A percentile compares a stretch with the other conserved stretches of the same genome.
These are phyloP conservation scores for Talaromyces liani DNA, from an alignment of 495 filamentous ascomycete species.

Conservation along the genomic window DNA sequence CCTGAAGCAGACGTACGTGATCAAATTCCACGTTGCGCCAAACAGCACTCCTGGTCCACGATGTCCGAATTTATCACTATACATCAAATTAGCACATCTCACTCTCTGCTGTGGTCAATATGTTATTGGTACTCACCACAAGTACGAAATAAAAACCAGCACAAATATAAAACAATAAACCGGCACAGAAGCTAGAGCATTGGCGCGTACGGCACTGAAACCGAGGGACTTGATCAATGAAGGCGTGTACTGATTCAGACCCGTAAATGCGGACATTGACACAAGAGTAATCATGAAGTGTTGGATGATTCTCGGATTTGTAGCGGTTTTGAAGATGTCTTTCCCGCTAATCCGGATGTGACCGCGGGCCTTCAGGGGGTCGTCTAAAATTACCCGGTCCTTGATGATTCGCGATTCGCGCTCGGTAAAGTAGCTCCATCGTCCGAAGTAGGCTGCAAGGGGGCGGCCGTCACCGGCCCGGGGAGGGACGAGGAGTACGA, in stretches of 20 bases:
- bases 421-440: slow-evolving; percentile 36
- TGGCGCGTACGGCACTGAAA: slow-evolving; percentile 36
- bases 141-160: slow-evolving; percentile 33
- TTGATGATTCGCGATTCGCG: slow-evolving; percentile 35
- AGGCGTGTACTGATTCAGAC: slow-evolving; percentile 32
- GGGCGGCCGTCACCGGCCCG: slow-evolving; percentile 32
- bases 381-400: slow-evolving; percentile 35
- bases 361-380: slow-evolving; percentile 32
- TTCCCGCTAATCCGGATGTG: slow-evolving; percentile 33
- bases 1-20: slow-evolving; percentile 29
- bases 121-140: slow-evolving; percentile 21
- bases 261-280: slow-evolving; percentile 40
- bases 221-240: slow-evolving; percentile 36
- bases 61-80: slow-evolving; percentile 36
- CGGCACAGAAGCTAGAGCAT: slow-evolving; percentile 44
- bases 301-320: slow-evolving; percentile 34
- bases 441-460: slow-evolving; percentile 28
- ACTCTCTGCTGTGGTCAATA: background rate
- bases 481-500: slow-evolving; percentile 41
- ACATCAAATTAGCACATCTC: slow-evolving; percentile 7
- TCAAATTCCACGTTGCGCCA: slow-evolving; percentile 36
- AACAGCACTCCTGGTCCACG: slow-evolving; percentile 35
- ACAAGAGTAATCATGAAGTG: slow-evolving; percentile 37
- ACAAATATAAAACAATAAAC: slow-evolving; percentile 38
- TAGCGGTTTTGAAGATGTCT: slow-evolving; percentile 34